A percentile compares a stretch with the other conserved stretches of the same genome.
These are phyloP conservation scores for Metschnikowia sp. DNA, from an alignment of 805 yeast species.

Conservation along the genomic window DNA sequence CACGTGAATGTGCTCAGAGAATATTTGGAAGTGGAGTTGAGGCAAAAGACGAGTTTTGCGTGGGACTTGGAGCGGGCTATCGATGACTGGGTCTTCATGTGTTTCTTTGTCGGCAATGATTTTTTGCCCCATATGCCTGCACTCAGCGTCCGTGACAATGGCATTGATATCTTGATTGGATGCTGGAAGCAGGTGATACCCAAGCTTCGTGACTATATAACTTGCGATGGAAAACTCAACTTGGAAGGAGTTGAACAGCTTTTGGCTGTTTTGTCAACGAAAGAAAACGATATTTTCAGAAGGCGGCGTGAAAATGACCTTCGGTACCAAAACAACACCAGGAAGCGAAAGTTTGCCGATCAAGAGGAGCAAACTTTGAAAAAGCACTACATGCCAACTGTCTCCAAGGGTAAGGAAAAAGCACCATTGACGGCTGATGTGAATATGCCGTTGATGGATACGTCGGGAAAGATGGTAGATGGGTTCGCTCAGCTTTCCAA, in stretches of 20 bases:
- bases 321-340: constrained; percentile 61
- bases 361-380: constrained; percentile 46
- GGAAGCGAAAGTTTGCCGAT: constrained; percentile 51
- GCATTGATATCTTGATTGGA: constrained; percentile 74
- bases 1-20: constrained; percentile 86
- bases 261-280: constrained; percentile 58
- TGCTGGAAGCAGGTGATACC: constrained; percentile 82
- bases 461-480: constrained; percentile 67
- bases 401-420: constrained; percentile 70
- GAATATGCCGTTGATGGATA: constrained; percentile 73
- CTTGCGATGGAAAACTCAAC: constrained; percentile 84
- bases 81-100: constrained; percentile 98
- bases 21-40: constrained; percentile 79
- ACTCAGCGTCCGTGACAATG: constrained; percentile 90
- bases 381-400: constrained; percentile 45
- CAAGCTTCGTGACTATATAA: constrained; percentile 67
- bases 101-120: constrained; percentile 98
- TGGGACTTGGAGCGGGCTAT: constrained; percentile 93
- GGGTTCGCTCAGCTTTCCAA: constrained; percentile 64
- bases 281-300: constrained; percentile 77
- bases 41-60: constrained; percentile 65
- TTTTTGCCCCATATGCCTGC: constrained; percentile 95
- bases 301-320: constrained; percentile 65
- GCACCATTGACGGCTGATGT: constrained; percentile 69
- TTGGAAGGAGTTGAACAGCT: constrained; percentile 72